Conservation (phyloP, 768 basidiomycete species). For the Pisolithus tinctorius region DNA sequence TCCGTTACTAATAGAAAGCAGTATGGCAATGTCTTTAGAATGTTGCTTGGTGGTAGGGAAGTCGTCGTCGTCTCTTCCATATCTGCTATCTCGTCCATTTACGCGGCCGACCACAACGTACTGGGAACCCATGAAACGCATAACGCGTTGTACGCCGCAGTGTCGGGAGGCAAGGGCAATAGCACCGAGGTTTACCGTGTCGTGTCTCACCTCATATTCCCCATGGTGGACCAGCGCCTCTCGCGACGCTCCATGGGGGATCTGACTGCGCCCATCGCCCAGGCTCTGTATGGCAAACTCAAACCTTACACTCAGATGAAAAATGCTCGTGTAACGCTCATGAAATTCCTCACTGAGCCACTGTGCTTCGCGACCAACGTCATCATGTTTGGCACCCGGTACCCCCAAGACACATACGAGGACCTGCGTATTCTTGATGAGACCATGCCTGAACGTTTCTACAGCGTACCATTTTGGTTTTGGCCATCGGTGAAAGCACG, state of each 20-base stretch:
- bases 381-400: background rate
- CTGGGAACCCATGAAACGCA: conserved; percentile 3
- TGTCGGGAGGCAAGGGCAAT: background rate
- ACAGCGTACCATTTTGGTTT: background rate
- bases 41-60: conserved; percentile 14
- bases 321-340: too few relatives aligned
- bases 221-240: conserved; percentile 15
- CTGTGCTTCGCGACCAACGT: too few relatives aligned
- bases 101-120: background rate
- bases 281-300: too few relatives aligned
- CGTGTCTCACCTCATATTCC: conserved; percentile 10
- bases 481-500: background rate
- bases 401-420: too few relatives aligned
- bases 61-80: conserved; percentile 14
- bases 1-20: conserved; percentile 8
- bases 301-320: too few relatives aligned
- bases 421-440: too few relatives aligned
- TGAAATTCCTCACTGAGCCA: too few relatives aligned
- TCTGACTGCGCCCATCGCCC: conserved; percentile 8
- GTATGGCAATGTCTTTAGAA: conserved; percentile 10
- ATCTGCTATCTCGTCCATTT: conserved; percentile 10
- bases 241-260: conserved; percentile 9
- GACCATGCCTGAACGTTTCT: too few relatives aligned
- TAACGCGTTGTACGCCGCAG: conserved; percentile 6
- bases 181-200: conserved; percentile 6